A percentile compares a stretch with the other conserved stretches of the same genome.
phyloP scores from a whole-genome alignment of 2,329 filamentous ascomycete genomes.

The Phoma herbarum region DNA sequence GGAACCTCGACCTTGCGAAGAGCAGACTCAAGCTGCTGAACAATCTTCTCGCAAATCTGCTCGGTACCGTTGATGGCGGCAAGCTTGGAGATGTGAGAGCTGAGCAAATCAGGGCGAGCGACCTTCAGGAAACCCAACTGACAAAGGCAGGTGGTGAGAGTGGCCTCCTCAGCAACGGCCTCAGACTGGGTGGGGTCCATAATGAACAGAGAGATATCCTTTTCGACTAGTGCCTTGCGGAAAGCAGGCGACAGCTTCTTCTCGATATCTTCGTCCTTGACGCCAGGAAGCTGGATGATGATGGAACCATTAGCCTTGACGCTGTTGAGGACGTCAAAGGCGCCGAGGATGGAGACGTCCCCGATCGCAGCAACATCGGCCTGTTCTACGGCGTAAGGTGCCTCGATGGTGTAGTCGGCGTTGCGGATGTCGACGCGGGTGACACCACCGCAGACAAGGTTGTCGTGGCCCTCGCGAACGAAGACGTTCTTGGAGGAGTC shows the following conservation, averaged over 20 bases:
- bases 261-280: slow-evolving; percentile 89
- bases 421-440: slow-evolving; percentile 85
- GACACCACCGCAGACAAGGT: slow-evolving; percentile 75
- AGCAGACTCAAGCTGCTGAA: slow-evolving; percentile 69
- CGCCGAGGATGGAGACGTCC: slow-evolving; percentile 79
- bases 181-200: slow-evolving; percentile 76
- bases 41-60: slow-evolving; percentile 69
- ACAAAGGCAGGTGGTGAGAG: slow-evolving; percentile 71
- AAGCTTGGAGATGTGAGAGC: slow-evolving; percentile 72
- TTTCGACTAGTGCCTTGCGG: slow-evolving; percentile 75
- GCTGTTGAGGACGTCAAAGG: slow-evolving; percentile 76
- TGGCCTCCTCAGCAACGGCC: slow-evolving; percentile 71
- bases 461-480: slow-evolving; percentile 67
- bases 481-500: slow-evolving; percentile 70
- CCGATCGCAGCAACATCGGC: slow-evolving; percentile 83
- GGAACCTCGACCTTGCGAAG: slow-evolving; percentile 79
- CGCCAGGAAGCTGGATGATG: slow-evolving; percentile 77
- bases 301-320: slow-evolving; percentile 76
- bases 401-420: slow-evolving; percentile 83
- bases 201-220: slow-evolving; percentile 75
- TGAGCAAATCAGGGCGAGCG: slow-evolving; percentile 71
- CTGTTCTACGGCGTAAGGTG: slow-evolving; percentile 79
- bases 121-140: slow-evolving; percentile 86
- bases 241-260: slow-evolving; percentile 79
- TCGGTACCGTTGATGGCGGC: slow-evolving; percentile 66